Evolutionary conservation across 2,329 filamentous ascomycete species (phyloP).

Genomic region (Thermomyces lanuginosus): DNA sequence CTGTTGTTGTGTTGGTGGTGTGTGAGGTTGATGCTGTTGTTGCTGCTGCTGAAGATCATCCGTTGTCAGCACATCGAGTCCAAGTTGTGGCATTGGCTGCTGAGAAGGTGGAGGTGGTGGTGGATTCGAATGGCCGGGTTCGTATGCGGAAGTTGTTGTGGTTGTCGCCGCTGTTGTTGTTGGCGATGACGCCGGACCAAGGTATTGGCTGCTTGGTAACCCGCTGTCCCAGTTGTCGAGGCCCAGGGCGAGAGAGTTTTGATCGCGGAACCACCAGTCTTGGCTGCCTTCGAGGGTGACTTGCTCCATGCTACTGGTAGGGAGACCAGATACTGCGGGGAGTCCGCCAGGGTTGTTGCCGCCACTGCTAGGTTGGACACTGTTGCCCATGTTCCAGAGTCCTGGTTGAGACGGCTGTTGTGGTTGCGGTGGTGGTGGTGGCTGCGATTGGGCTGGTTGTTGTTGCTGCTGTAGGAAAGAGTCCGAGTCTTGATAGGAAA

Average conservation of each 20-base stretch:
- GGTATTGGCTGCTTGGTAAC: slow-evolving; percentile 12
- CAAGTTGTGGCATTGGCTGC: too few species aligned
- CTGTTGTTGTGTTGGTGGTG: too few species aligned
- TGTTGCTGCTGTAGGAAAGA: slow-evolving; percentile 4
- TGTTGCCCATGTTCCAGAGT: slow-evolving; percentile 17
- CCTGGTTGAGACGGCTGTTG: slow-evolving; percentile 5
- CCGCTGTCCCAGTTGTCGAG: slow-evolving; percentile 43
- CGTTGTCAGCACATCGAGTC: too few species aligned
- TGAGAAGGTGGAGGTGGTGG: too few species aligned
- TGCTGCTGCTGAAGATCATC: too few species aligned
- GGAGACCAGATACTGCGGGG: slow-evolving; percentile 24
- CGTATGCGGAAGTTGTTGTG: neutral
- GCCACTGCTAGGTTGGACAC: slow-evolving; percentile 9
- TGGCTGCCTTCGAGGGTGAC: slow-evolving; percentile 46
- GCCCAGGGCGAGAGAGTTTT: slow-evolving; percentile 42
- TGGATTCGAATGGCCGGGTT: too few species aligned
- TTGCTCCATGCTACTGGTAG: slow-evolving; percentile 32
- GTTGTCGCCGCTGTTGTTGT: too few species aligned
- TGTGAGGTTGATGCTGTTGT: too few species aligned
- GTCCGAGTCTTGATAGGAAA: slow-evolving; percentile 1
- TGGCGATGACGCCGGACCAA: too few species aligned
- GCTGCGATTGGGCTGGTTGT: slow-evolving; percentile 2
- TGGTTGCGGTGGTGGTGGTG: slow-evolving; percentile 6
- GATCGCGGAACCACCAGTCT: slow-evolving; percentile 49
- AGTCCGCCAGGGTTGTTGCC: slow-evolving; percentile 11